Percentiles rank a stretch among this genome's conserved stretches.
phyloP scores from a whole-genome alignment of 2,329 filamentous ascomycete genomes.

The Penicillium psychrosexuale region DNA sequence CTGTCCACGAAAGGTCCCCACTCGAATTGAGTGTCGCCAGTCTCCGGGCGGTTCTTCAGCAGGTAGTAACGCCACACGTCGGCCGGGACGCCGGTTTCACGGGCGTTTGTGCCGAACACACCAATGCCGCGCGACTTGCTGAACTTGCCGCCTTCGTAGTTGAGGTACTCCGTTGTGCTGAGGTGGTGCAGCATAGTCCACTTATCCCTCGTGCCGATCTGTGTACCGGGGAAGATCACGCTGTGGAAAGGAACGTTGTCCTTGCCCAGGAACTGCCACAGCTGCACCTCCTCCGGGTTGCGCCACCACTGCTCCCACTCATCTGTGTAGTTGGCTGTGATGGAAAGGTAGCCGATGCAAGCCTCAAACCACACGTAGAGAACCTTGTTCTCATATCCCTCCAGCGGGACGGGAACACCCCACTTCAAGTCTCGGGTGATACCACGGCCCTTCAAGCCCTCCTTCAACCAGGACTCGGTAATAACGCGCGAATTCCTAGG shows the following conservation, averaged over 20 bases:
- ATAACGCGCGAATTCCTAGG: constrained; percentile 45
- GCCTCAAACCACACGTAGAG: constrained; percentile 94
- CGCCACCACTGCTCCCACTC: constrained; percentile 95
- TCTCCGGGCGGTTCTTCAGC: constrained; percentile 78
- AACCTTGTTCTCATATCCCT: constrained; percentile 70
- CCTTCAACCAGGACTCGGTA: constrained; percentile 53
- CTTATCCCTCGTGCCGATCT: constrained; percentile 76
- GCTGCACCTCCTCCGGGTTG: constrained; percentile 78
- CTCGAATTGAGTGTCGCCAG: constrained; percentile 82
- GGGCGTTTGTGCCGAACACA: constrained; percentile 86
- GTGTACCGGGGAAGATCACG: constrained; percentile 84
- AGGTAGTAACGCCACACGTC: constrained; percentile 96
- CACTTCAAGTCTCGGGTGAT: constrained; percentile 93
- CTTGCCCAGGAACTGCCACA: constrained; percentile 97
- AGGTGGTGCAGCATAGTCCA: constrained; percentile 91
- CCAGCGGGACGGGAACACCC: constrained; percentile 65
- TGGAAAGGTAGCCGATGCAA: constrained; percentile 92
- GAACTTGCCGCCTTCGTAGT: constrained; percentile 88
- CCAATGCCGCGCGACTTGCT: constrained; percentile 86
- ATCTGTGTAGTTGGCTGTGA: constrained; percentile 83
- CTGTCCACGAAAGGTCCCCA: constrained; percentile 78
- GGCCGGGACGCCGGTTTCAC: constrained; percentile 76
- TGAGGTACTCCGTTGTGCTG: constrained; percentile 84
- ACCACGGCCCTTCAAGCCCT: constrained; percentile 79
- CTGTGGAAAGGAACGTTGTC: constrained; percentile 85